Percentiles rank a stretch among this genome's conserved stretches.
Evolutionary conservation across 1,284 basidiomycete species (phyloP).

Genomic region (Leucocoprinus gongylophorus): DNA sequence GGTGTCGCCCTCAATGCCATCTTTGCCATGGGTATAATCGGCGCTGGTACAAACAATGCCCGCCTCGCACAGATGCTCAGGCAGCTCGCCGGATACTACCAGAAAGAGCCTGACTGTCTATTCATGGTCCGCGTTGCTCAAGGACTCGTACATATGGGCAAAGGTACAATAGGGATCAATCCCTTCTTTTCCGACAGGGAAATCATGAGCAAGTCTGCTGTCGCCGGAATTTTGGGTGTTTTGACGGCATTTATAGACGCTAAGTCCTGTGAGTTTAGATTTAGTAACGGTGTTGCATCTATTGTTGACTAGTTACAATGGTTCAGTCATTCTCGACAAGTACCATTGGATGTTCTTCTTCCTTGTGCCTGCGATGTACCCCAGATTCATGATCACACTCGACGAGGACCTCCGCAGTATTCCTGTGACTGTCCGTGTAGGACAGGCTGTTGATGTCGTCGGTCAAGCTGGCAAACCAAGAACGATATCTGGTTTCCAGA

Average conservation of each 20-base stretch:
- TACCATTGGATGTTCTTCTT: constrained; percentile 99
- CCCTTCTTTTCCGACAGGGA: constrained; percentile 94
- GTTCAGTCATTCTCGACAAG: constrained; percentile 84
- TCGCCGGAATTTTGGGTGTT: constrained; percentile 88
- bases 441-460: constrained; percentile 88
- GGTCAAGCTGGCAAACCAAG: constrained; percentile 89
- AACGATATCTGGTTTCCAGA: constrained; percentile 94
- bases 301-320: constrained; percentile 9
- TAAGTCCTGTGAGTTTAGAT: constrained; percentile 69
- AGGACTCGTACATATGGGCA: constrained; percentile 98
- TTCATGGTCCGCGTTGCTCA: constrained; percentile 97
- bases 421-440: constrained; percentile 92
- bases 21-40: constrained; percentile 97
- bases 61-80: constrained; percentile 96
- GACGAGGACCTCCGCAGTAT: constrained; percentile 83
- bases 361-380: constrained; percentile 94
- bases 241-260: constrained; percentile 92
- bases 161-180: constrained; percentile 96
- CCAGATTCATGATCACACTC: constrained; percentile 95
- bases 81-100: constrained; percentile 94
- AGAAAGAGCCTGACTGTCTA: constrained; percentile 95
- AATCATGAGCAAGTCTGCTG: constrained; percentile 84
- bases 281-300: constrained; percentile 1
- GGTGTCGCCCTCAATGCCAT: constrained; percentile 96
- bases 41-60: constrained; percentile 98